Evolutionary conservation across 2,329 filamentous ascomycete genomes (phyloP).

Genomic region (Drechslerella dactyloides): DNA sequence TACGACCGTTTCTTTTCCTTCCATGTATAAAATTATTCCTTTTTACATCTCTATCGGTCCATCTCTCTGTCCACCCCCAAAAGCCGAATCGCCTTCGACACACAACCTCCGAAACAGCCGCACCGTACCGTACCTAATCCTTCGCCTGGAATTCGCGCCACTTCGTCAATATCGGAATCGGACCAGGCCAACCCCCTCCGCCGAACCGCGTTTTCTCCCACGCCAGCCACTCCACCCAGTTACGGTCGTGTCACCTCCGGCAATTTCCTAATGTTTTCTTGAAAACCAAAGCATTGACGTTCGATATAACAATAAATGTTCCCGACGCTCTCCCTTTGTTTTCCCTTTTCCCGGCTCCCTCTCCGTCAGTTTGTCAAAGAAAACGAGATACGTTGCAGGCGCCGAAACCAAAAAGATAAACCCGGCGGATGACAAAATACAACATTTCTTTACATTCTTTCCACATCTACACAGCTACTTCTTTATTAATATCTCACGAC

Average conservation of each 20-base stretch:
- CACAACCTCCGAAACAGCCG: slow-evolving; percentile 20
- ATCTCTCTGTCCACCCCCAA: slow-evolving; percentile 10
- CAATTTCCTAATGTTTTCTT: slow-evolving; percentile 38
- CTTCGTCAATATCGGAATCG: slow-evolving; percentile 10
- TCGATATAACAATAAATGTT: slow-evolving; percentile 39
- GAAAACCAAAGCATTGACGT: slow-evolving; percentile 35
- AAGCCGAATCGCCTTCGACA: slow-evolving; percentile 22
- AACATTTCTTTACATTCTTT: neutral
- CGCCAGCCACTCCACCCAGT: slow-evolving; percentile 5
- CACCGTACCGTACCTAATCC: slow-evolving; percentile 12
- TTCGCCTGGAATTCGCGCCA: slow-evolving; percentile 25
- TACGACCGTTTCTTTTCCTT: slow-evolving; percentile 34
- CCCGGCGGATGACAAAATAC: neutral
- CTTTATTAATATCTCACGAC: slow-evolving; percentile 41
- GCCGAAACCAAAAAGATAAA: slow-evolving; percentile 22
- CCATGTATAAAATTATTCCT: slow-evolving; percentile 47
- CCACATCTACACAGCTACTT: slow-evolving; percentile 11
- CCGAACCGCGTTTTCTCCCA: slow-evolving; percentile 12
- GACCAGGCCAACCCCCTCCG: slow-evolving; percentile 5
- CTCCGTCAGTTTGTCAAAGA: slow-evolving; percentile 21
- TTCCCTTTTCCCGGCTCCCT: slow-evolving; percentile 27
- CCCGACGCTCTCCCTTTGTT: slow-evolving; percentile 32
- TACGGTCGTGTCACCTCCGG: slow-evolving; percentile 37
- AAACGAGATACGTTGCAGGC: slow-evolving; percentile 10
- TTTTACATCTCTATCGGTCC: neutral